A percentile compares a stretch with the other conserved stretches of the same genome.
Conservation (phyloP, 345 rosid species). For the Kernera saxatilis region DNA sequence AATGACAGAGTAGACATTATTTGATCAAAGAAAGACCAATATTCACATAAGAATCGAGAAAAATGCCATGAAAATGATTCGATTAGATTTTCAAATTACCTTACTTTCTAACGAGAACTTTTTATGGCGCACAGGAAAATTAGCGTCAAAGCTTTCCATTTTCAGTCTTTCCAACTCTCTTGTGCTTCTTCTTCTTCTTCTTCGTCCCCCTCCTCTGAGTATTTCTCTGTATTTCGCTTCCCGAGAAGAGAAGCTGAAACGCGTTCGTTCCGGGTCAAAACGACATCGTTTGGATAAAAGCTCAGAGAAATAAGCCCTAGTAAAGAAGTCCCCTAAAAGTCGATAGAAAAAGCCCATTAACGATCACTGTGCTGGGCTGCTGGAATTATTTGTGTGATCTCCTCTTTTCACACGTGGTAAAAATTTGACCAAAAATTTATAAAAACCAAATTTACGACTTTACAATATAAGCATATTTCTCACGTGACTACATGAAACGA, state of each 20-base stretch:
- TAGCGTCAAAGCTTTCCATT: constrained; percentile 37
- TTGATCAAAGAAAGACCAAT: neutral
- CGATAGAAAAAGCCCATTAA: neutral
- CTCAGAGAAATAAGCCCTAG: neutral
- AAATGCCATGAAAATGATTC: neutral
- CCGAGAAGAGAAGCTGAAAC: neutral
- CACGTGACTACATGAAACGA: neutral
- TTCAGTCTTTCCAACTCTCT: neutral
- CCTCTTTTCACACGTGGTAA: neutral
- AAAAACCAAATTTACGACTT: neutral
- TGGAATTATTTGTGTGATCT: too few species aligned
- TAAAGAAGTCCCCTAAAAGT: neutral
- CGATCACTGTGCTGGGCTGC: too few species aligned
- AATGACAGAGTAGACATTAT: neutral
- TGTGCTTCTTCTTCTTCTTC: neutral
- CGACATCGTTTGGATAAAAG: neutral
- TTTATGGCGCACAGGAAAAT: constrained; percentile 50
- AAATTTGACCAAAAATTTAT: neutral
- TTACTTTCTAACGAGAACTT: constrained; percentile 39
- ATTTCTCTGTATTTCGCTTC: neutral
- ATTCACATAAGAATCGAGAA: neutral
- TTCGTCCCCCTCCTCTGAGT: neutral
- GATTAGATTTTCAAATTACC: constrained; percentile 31
- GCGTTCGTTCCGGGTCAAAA: neutral
- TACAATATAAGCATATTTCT: neutral